Base-by-base conservation (phyloP, 805 yeast species). In the Ogataea philodendri region DNA sequence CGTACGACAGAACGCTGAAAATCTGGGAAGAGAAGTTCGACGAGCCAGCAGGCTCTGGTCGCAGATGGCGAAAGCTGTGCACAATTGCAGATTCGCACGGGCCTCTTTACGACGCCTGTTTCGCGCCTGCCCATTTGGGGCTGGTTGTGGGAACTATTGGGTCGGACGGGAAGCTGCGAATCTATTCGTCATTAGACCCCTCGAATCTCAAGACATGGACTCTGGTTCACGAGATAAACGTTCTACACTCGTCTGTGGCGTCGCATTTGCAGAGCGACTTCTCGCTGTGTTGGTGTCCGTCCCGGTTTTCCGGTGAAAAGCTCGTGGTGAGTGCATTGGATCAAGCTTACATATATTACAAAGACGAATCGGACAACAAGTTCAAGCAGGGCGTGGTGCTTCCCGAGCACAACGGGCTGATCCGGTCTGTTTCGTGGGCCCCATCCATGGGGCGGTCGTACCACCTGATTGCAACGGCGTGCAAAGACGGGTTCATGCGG, bases 401-500 rank as follows among this genome's bases (percentile, higher is more conserved):
- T 15, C 84, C 88, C 2, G 96, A 87, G 24, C 97, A 89, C 56
- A 72, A 75, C 35, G 96, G 95, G 2, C 69, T 90, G 25, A 86
- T 90, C 21, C 69, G 97, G 52, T 83, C 88, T 11, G 86, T 89
- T 5, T 72, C 89, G 19, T 90, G 98, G 98, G 97, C 97, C 0
- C 96, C 97, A 3, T 78, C 94, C 0, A 85, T 89, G 82, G 97
- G 97, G 2, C 69, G 96, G 48, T 78, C 81, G 45, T 85, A 77
- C 57, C 95, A 90, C 50, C 65, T 89, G 30, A 69, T 93, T 26
- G 97, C 99, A 1, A 90, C 97, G 0, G 97, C 94, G 5, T 88
- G 96, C 57, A 88, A 88, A 57, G 99, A 93, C 58, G 98, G 97
- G 1, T 77, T 69, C 52, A 88, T 93, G 8, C 74, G 97, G 35